Evolutionary conservation across 139 green algal genomes (phyloP), one percentile per base, ranked within the genome.

Genomic region (Nannochloris sp.): DNA sequence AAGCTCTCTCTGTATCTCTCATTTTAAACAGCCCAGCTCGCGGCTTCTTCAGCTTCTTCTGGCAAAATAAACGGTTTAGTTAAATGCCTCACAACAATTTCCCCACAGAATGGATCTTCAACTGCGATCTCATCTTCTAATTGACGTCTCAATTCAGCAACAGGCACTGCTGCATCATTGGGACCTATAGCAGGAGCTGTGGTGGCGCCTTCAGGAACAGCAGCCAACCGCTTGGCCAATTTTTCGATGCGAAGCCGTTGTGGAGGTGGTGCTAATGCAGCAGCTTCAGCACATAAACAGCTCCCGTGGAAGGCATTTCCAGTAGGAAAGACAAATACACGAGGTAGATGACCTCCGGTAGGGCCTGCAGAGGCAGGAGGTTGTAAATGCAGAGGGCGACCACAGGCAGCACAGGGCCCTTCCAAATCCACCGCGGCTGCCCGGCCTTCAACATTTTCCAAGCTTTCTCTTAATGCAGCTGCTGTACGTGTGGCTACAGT

Each of bases 291-390:
- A 4, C 73, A 76, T 15, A 84, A 73, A 63, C 86, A 93, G 8
- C 48, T 61, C 4, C 72, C 77, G 34, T 90, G 84, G 55, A 85
- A 93, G 30, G 65, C 79, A 70, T 78, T 75, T 39, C 83, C 81
- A 4, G 83, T 89, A 14, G 89, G 87, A 73, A 92, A 96, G 2
- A 92, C 45, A 61, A 83, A 94, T 60, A 90, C 83, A 23, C 62
- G 74, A 14, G 77, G 86, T n/a, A 92, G 30, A 2, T 67, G 57
- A 4, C 84, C 89, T 13, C 76, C 81, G 25, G 63, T 39, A 35
- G 66, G 71, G 29, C 64, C 61, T 0, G 68, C 70, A n/a, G 67
- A 23, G 31, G 68, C 14, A 3, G 83, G 72, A 9, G 83, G 74
- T 6, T 61, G 44, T 34, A 73, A 55, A 14, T 55, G 39, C 13